Base-by-base conservation (phyloP, 1,284 basidiomycete genomes). In the Ganoderma sinense region DNA sequence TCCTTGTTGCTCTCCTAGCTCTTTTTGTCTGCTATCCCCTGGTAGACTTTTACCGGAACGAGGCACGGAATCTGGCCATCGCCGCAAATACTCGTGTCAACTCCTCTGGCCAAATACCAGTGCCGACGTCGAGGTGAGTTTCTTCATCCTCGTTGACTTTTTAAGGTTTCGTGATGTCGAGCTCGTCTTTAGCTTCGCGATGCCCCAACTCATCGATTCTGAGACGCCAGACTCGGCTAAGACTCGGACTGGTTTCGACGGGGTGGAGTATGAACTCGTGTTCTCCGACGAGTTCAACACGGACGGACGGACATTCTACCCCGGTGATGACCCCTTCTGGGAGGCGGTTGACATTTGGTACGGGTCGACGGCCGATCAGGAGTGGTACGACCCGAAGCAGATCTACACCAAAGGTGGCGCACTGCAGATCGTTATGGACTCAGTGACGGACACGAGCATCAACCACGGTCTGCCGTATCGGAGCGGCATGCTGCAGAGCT, bases 211-310 rank as follows among this genome's bases (percentile, higher is more conserved):
- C 55, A 88, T 95, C 75, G 94, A 96, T 80, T 68, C 78, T 4
- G 88, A 88, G 18, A 96, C 94, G 0, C 94, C 94, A 0, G 73
- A 82, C 1, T 72, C 74, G 0, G 91, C 86, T 4, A 85, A 85
- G 72, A 84, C 86, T 0, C 85, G 91, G 39, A 89, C 82, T 1
- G 93, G 93, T 0, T 91, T 85, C 71, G 93, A 94, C 75, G 89
- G 89, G 2, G 71, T 87, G 31, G 76, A 84, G 6, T 94, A 93
- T 79, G 84, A 84, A 61, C 83, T 92, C 62, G 88, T 92, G 8
- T 95, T 95, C 77, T 93, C 89, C 0, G 95, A 97, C 83, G 95
- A 97, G 81, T 97, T 97, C 80, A 88, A 95, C 59, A 75, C 71
- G 3, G 87, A 89, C n/a, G 93, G 92, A 53, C 84, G 93, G 65